Conservation (phyloP, 2,329 filamentous ascomycete species). For the Achaetomium macrosporum region DNA sequence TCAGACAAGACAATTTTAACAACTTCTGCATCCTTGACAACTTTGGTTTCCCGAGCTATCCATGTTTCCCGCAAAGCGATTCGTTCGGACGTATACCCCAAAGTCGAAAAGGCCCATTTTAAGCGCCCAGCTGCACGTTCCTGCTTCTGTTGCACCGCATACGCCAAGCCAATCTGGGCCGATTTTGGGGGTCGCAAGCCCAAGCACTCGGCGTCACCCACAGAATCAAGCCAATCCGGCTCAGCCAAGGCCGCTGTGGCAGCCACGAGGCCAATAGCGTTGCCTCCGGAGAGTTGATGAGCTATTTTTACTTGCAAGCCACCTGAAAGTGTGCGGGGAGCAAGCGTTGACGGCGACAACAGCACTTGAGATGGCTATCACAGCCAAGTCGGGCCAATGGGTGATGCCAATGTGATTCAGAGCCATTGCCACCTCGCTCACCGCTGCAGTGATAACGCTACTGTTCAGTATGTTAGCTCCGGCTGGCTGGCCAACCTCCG, state of each 20-base stretch:
- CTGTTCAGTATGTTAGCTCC: neutral
- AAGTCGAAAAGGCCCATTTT: neutral
- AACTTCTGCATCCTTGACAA: too few relatives aligned
- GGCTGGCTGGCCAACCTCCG: neutral
- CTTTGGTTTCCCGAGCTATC: too few relatives aligned
- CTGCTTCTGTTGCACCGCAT: constrained; percentile 6
- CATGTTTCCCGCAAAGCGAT: neutral
- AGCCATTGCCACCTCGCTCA: neutral
- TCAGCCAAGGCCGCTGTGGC: constrained; percentile 2
- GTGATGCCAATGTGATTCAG: neutral
- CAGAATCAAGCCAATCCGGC: constrained; percentile 12
- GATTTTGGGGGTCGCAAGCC: neutral
- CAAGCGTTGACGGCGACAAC: neutral
- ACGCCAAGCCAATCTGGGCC: constrained; percentile 14
- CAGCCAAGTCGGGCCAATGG: constrained; percentile 6
- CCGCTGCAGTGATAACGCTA: neutral
- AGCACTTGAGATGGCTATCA: neutral
- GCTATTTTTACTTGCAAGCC: constrained; percentile 16
- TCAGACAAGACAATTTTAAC: too few relatives aligned
- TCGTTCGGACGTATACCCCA: neutral
- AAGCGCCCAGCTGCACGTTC: constrained; percentile 19
- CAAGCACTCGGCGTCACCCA: neutral
- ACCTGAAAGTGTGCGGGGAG: constrained; percentile 1
- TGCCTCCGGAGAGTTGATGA: neutral
- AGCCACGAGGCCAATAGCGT: constrained; percentile 12